These are phyloP conservation scores for Ensete glaucum DNA, from an alignment of 176 grass and related monocot genomes.

Conservation along the genomic window DNA sequence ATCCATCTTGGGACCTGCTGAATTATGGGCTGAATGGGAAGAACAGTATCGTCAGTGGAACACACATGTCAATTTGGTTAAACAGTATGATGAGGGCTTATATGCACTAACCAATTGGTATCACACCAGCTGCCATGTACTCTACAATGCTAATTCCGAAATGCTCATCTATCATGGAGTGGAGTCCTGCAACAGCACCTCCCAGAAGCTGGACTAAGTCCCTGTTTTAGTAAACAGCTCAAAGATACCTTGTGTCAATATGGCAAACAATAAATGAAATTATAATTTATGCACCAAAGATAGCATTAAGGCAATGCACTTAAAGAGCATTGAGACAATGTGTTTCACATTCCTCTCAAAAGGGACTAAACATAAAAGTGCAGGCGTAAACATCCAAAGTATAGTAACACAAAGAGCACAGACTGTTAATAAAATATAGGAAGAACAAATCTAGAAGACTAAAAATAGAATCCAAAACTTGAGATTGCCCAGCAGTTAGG, in stretches of 20 bases:
- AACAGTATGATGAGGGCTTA: not conserved
- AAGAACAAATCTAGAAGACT: not conserved
- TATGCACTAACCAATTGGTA: slow-evolving; percentile 66
- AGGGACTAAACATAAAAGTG: not conserved
- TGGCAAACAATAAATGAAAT: not conserved
- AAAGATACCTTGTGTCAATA: not conserved
- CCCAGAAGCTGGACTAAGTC: slow-evolving; percentile 71
- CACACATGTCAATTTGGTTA: not conserved
- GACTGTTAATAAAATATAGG: too few species aligned
- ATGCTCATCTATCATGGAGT: slow-evolving; percentile 96
- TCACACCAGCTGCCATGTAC: slow-evolving; percentile 92
- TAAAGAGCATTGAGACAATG: not conserved
- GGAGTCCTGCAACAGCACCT: slow-evolving; percentile 66
- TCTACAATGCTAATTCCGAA: slow-evolving; percentile 93
- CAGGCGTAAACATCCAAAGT: not conserved
- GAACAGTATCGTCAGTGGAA: not conserved
- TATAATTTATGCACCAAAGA: not conserved
- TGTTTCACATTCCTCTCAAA: not conserved
- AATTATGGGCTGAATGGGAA: slow-evolving; percentile 64
- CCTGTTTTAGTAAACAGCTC: slow-evolving; percentile 30
- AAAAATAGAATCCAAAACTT: not conserved
- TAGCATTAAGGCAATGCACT: not conserved
- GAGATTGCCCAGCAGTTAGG: not conserved
- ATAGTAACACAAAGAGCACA: too few species aligned
- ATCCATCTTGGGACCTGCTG: slow-evolving; percentile 88